phyloP scores from a whole-genome alignment of 208 protist genomes.

The Naegleria fowleri region DNA sequence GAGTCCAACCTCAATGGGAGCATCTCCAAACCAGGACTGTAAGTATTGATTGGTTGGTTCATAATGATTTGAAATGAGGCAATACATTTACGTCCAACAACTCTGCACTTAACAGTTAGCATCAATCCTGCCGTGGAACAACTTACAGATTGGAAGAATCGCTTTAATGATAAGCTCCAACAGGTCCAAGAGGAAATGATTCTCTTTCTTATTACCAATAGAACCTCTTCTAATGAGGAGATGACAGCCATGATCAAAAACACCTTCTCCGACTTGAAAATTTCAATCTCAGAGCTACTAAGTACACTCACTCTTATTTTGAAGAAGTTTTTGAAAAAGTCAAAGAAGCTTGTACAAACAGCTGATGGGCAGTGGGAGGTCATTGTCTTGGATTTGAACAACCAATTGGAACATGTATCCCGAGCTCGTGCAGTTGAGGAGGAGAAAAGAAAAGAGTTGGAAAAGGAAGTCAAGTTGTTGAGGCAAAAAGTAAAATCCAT shows the following conservation, averaged over 20 bases:
- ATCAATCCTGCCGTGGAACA: constrained; percentile 12
- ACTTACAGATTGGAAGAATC: constrained; percentile 22
- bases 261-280: constrained; percentile 16
- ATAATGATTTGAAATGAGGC: too few species aligned
- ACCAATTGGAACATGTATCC: neutral
- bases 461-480: constrained; percentile 19
- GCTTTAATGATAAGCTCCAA: neutral
- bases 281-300: neutral
- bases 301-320: neutral
- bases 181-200: constrained; percentile 21
- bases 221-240: neutral
- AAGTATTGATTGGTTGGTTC: neutral
- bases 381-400: constrained; percentile 15
- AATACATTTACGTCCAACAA: too few species aligned
- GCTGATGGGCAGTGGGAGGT: neutral
- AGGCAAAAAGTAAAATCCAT: neutral
- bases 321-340: constrained; percentile 20
- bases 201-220: neutral
- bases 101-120: neutral
- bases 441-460: constrained; percentile 1
- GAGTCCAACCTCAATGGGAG: neutral
- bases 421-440: neutral
- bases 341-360: neutral
- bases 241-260: neutral
- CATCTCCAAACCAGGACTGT: neutral